Percentiles rank a stretch among this genome's conserved stretches.
Evolutionary conservation across 192 early-diverging fungal genomes (phyloP).

Genomic region (Gryganskiella cystojenkinii): DNA sequence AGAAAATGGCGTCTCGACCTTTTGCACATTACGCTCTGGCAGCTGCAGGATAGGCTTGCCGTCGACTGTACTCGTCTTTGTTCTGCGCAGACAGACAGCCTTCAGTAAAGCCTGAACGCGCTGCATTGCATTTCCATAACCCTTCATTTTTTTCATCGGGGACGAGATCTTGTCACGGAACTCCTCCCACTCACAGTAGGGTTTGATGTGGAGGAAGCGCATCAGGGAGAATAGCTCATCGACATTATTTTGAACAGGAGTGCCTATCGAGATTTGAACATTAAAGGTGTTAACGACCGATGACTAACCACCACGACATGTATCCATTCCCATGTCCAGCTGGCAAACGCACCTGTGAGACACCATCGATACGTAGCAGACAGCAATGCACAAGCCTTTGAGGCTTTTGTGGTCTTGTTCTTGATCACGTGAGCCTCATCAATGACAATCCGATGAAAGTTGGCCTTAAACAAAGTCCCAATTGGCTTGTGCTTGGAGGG

Average conservation of each 20-base stretch:
- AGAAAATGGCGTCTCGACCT: constrained; percentile 59
- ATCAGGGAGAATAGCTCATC: constrained; percentile 79
- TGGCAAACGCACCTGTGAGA: constrained; percentile 55
- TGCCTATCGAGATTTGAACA: constrained; percentile 10
- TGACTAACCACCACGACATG: not conserved
- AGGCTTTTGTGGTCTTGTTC: constrained; percentile 58
- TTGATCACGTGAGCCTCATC: constrained; percentile 79
- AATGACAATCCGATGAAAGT: constrained; percentile 53
- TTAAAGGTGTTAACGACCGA: too few species aligned
- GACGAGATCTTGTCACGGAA: constrained; percentile 63
- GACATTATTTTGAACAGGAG: constrained; percentile 72
- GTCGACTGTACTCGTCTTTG: constrained; percentile 71
- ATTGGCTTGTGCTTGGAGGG: constrained; percentile 6
- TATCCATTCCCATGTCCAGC: constrained; percentile 49
- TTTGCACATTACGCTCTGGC: constrained; percentile 60
- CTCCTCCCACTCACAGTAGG: constrained; percentile 58
- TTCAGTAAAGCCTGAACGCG: constrained; percentile 69
- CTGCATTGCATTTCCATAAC: constrained; percentile 54
- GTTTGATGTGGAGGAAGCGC: constrained; percentile 72
- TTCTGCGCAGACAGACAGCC: constrained; percentile 73
- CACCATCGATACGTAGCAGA: constrained; percentile 69
- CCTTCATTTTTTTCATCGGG: constrained; percentile 52
- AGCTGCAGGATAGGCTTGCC: constrained; percentile 73
- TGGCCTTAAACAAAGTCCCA: constrained; percentile 41
- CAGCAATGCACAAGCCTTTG: constrained; percentile 59